Evolutionary conservation across 2,329 filamentous ascomycete genomes (phyloP), one percentile per base, ranked within the genome.

Genomic region (Nemania bipapillata): DNA sequence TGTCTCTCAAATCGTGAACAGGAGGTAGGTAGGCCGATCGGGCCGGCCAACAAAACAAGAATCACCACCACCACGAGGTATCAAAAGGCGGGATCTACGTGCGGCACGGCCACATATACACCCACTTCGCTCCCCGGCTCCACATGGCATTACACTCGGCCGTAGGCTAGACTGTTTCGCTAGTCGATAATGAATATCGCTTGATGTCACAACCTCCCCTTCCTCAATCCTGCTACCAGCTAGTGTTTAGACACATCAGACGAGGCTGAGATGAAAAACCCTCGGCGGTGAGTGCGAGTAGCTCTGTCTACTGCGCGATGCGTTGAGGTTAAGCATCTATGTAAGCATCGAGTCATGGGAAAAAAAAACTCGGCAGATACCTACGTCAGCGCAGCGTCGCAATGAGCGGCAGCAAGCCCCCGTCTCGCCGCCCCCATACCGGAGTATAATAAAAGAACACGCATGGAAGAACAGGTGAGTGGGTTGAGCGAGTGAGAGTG

Each of bases 361-460:
- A n/a, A n/a, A n/a, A n/a, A n/a, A 20, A 17, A n/a, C 40, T n/a
- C 40, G 40, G 40, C 40, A 45, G 40, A 45, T 45, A n/a, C 40
- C 40, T 24, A 47, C 30, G 58, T 62, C 64, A 62, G 64, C 58
- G 20, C 28, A 49, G 63, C 63, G 56, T 58, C 22, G 58, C 42
- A 66, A n/a, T 20, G 57, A 12, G 26, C 7, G 28, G 55, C 24
- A 49, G 47, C 40, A n/a, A 45, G 37, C 6, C 40, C 45, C 7
- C 26, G 32, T 28, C 30, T 40, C 37, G n/a, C 8, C 22, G 20
- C 59, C 49, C 20, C 24, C 49, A 54, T 54, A 26, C 59, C 49
- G 30, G 30, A 61, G 9, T 15, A 22, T 28, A 50, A 50, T 12
- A 49, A 50, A 24, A 50, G 20, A 15, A 17, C n/a, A n/a, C n/a